Evolutionary conservation across 192 early-diverging fungal species (phyloP), one percentile per base, ranked within the genome.

Genomic region (Thoreauomyces humboldtii): DNA sequence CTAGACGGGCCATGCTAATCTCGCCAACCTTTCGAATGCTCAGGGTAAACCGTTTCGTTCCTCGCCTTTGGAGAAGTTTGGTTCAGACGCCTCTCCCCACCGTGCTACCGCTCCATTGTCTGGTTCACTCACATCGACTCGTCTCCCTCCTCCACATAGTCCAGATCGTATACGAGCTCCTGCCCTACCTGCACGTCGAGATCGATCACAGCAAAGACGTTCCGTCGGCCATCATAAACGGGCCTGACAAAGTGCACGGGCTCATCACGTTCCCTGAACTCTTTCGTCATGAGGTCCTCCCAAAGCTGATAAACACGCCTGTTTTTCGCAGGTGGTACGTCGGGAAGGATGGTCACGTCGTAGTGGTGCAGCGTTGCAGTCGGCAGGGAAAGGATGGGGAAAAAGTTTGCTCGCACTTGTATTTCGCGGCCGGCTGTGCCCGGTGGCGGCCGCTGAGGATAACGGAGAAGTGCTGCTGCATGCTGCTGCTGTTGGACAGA

Each of bases 221-320:
- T 91, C 67, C 87, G 86, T 36, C 90, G 77, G 11, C 92, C 89
- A 67, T 98, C 95, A 75, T 83, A 98, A 1, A 96, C 87, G 43
- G 89, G 82, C 17, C 71, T 60, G 37, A 84, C 72, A n/a, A 74
- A 51, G 9, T 72, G 33, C 37, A 55, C 60, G 15, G 50, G 50
- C 17, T 22, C 27, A 6, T 22, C 4, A 22, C 15, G 25, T 52
- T 52, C 50, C 24, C 27, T 52, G 50, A 31, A 24, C 29, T 52
- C 50, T 52, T 5, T 31, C 27, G 15, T 27, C 50, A 52, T 52
- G 50, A 52, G 25, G 47, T 62, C 67, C 41, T 86, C 81, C 74
- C 89, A 86, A n/a, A 81, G 54, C 56, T 88, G 77, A 72, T 83
- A 91, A 47, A 93, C 70, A 11, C 82, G 72, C 7, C 89, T 62